Conservation (phyloP, 176 grass and related monocot genomes). For the Carex myosuroides region DNA sequence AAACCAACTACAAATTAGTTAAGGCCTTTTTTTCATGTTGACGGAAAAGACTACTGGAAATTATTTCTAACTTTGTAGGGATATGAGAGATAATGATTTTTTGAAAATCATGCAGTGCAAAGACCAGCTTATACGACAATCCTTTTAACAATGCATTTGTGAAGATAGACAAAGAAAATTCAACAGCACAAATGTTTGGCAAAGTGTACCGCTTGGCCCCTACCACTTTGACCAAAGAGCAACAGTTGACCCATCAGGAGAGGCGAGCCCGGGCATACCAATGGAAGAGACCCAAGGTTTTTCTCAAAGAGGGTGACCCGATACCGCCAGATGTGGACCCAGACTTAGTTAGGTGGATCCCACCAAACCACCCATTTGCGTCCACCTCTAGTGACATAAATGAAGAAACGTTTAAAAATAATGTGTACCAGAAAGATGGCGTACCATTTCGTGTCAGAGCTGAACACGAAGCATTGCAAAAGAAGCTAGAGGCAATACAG, state of each 20-base stretch:
- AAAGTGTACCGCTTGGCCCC: conserved; percentile 78
- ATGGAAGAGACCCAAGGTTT: conserved; percentile 89
- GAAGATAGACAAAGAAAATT: conserved; percentile 57
- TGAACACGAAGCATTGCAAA: conserved; percentile 85
- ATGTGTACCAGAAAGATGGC: conserved; percentile 86
- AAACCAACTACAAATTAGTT: not conserved
- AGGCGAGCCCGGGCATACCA: conserved; percentile 74
- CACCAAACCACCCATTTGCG: conserved; percentile 84
- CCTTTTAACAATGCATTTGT: conserved; percentile 91
- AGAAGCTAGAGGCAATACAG: conserved; percentile 49
- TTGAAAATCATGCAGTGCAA: conserved; percentile 47
- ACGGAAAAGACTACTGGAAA: not conserved
- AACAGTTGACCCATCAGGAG: conserved; percentile 74
- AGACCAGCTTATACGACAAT: conserved; percentile 49
- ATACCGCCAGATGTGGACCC: conserved; percentile 80
- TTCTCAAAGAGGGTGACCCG: conserved; percentile 94
- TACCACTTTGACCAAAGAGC: conserved; percentile 68
- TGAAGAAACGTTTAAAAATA: conserved; percentile 67
- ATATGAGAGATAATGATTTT: not conserved
- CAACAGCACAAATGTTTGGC: conserved; percentile 85
- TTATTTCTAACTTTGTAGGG: not conserved
- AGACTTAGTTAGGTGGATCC: conserved; percentile 85
- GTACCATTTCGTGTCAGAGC: conserved; percentile 81
- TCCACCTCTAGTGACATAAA: conserved; percentile 67
- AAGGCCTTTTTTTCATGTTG: not conserved